Evolutionary conservation across 2,329 filamentous ascomycete species (phyloP).

Genomic region (Aspergillus fumigatus): DNA sequence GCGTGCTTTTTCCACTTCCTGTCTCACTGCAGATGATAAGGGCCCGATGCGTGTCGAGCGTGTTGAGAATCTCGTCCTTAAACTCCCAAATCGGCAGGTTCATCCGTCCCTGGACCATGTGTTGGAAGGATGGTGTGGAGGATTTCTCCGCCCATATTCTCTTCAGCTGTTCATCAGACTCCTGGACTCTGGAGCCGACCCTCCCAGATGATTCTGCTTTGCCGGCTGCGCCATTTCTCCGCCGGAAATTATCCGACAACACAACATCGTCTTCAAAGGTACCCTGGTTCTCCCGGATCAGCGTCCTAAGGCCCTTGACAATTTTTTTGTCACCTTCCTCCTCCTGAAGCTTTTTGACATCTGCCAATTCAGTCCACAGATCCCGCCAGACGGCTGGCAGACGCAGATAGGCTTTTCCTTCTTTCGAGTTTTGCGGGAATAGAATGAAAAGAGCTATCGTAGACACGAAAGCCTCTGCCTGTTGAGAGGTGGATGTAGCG

Average conservation of each 20-base stretch:
- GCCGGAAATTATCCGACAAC: constrained; percentile 70
- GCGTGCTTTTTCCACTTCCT: constrained; percentile 94
- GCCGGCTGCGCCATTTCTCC: constrained; percentile 34
- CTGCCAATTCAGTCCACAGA: constrained; percentile 74
- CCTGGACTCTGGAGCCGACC: constrained; percentile 15
- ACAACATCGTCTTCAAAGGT: constrained; percentile 67
- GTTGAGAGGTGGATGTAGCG: constrained; percentile 68
- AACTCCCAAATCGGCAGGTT: constrained; percentile 89
- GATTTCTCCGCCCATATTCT: constrained; percentile 51
- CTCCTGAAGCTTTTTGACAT: constrained; percentile 63
- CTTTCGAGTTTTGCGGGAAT: constrained; percentile 71
- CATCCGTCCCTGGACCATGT: constrained; percentile 73
- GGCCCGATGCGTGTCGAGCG: constrained; percentile 75
- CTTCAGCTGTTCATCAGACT: constrained; percentile 39
- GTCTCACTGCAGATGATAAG: constrained; percentile 96
- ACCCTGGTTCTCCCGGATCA: constrained; percentile 34
- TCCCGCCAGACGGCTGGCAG: constrained; percentile 79
- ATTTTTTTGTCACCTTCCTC: constrained; percentile 66
- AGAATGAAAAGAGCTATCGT: constrained; percentile 77
- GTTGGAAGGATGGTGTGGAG: constrained; percentile 57
- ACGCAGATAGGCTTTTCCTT: constrained; percentile 78
- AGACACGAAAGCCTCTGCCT: constrained; percentile 83
- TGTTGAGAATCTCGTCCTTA: constrained; percentile 68
- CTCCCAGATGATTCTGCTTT: constrained; percentile 23
- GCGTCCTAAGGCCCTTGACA: constrained; percentile 58